Conservation (phyloP, 257 asterid species). For the Parsonsia alboflavescens region DNA sequence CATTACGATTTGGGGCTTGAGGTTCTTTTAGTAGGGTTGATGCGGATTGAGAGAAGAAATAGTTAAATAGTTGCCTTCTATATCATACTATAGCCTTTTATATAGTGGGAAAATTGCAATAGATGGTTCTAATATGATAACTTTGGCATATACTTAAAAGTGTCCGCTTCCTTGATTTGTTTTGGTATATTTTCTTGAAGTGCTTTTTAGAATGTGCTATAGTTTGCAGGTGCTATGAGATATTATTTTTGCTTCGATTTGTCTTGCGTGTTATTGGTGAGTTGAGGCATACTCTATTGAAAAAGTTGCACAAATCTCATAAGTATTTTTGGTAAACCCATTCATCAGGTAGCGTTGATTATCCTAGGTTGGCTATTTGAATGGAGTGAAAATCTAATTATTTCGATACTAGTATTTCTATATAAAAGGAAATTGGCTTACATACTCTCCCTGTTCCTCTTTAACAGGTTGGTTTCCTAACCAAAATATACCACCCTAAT, state of each 20-base stretch:
- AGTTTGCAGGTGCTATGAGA: neutral
- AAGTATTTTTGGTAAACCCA: neutral
- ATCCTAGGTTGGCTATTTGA: neutral
- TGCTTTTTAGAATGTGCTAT: too few species aligned
- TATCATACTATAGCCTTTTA: too few species aligned
- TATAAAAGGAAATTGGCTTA: slow-evolving; percentile 17
- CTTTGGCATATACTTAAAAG: too few species aligned
- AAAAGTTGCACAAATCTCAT: neutral
- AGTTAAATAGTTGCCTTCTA: too few species aligned
- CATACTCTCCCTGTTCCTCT: slow-evolving; percentile 12
- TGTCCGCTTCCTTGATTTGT: too few species aligned
- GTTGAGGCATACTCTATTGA: neutral
- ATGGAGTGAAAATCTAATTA: neutral
- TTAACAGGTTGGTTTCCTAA: slow-evolving; percentile 93
- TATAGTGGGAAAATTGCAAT: too few species aligned
- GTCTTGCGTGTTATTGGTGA: neutral
- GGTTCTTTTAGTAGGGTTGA: too few species aligned
- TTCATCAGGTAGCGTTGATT: neutral
- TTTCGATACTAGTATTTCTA: slow-evolving; percentile 9
- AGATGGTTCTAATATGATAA: too few species aligned
- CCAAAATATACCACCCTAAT: slow-evolving; percentile 99
- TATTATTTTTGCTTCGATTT: too few species aligned
- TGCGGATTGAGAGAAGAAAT: too few species aligned
- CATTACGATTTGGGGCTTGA: too few species aligned
- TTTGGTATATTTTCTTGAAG: too few species aligned